A percentile compares a stretch with the other conserved stretches of the same genome.
Evolutionary conservation across 208 protist genomes (phyloP).

Genomic region (Leptomonas seymouri): DNA sequence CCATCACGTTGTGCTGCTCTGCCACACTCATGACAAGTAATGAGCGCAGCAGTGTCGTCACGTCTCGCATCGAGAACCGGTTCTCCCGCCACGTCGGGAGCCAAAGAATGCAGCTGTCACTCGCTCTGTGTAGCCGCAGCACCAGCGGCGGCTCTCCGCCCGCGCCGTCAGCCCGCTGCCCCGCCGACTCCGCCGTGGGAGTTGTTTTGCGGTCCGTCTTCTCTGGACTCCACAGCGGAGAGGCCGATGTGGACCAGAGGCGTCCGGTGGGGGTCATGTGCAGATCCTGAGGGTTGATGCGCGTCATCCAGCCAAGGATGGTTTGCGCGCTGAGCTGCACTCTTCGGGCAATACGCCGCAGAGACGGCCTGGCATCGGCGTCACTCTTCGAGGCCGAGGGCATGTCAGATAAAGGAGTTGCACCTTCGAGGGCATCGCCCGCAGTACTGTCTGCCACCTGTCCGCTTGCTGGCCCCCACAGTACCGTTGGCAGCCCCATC

Average conservation of each 20-base stretch:
- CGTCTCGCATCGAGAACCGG: background rate
- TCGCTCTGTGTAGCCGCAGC: background rate
- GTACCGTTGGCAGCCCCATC: background rate
- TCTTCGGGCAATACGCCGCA: background rate
- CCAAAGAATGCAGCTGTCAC: background rate
- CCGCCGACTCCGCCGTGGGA: too few relatives aligned
- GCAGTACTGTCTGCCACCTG: background rate
- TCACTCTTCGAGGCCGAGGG: too few relatives aligned
- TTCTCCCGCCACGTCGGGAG: background rate
- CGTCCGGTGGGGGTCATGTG: background rate
- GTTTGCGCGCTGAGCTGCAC: too few relatives aligned
- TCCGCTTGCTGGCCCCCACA: background rate
- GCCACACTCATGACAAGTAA: background rate
- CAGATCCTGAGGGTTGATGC: slow-evolving; percentile 8
- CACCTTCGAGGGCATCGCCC: background rate
- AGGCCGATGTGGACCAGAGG: background rate
- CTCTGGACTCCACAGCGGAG: background rate
- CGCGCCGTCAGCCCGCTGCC: background rate
- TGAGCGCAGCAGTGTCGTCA: background rate
- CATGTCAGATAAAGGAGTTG: background rate
- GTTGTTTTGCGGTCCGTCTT: background rate
- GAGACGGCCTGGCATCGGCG: background rate
- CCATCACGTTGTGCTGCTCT: background rate
- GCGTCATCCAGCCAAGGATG: background rate
- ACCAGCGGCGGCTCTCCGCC: background rate